These are phyloP conservation scores for Simplicillium sp. DNA, from an alignment of 2,329 filamentous ascomycete species.

Conservation along the genomic window DNA sequence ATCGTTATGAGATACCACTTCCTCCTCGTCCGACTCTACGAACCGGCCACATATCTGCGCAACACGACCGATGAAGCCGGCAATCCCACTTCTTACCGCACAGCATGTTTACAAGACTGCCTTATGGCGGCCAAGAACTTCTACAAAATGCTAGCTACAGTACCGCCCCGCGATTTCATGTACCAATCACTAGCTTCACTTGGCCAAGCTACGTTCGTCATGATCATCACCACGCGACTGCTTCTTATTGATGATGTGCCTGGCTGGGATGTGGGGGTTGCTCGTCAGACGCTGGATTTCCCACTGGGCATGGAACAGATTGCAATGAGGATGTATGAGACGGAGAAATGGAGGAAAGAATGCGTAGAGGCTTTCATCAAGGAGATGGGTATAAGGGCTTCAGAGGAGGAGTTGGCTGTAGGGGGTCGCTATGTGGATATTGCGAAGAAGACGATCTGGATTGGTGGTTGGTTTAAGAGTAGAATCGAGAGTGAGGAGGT, in stretches of 20 bases:
- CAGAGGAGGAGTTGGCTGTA: slow-evolving; percentile 11
- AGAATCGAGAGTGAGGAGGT: slow-evolving; percentile 7
- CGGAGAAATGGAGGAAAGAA: slow-evolving; percentile 6
- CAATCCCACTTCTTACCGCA: slow-evolving; percentile 16
- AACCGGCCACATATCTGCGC: slow-evolving; percentile 25
- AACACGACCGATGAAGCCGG: slow-evolving; percentile 15
- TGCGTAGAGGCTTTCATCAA: slow-evolving; percentile 8
- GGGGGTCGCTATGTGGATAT: slow-evolving; percentile 11
- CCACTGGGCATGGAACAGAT: slow-evolving; percentile 5
- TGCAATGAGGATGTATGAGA: slow-evolving; percentile 7
- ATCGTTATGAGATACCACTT: slow-evolving; percentile 24
- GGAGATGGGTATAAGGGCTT: slow-evolving; percentile 6
- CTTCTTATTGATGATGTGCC: slow-evolving; percentile 6
- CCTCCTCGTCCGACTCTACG: slow-evolving; percentile 25
- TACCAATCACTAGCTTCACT: slow-evolving; percentile 14
- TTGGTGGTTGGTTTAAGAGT: slow-evolving; percentile 21
- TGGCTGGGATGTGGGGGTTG: slow-evolving; percentile 4
- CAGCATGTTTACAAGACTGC: slow-evolving; percentile 24
- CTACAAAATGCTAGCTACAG: slow-evolving; percentile 19
- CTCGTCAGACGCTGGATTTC: slow-evolving; percentile 5
- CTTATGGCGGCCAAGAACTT: slow-evolving; percentile 23
- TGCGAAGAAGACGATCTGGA: slow-evolving; percentile 14
- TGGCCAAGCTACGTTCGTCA: slow-evolving; percentile 16
- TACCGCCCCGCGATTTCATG: slow-evolving; percentile 15
- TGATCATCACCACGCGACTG: slow-evolving; percentile 18